Base-by-base conservation (phyloP, 1,284 basidiomycete species). In the Boletus semigastroideus region DNA sequence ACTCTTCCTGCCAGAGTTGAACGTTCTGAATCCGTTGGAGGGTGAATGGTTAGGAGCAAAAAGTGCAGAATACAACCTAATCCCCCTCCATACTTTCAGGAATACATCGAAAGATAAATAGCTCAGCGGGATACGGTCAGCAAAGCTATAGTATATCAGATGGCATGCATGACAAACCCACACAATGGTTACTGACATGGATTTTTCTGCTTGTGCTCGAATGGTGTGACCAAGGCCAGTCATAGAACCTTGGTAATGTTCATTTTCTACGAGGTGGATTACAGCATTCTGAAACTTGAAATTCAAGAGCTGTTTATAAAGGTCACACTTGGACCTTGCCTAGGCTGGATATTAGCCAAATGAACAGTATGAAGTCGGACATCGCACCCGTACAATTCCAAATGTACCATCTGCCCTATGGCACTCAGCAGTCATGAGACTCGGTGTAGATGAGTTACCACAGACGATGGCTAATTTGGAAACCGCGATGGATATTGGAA, bases 381-480 rank as follows among this genome's bases (percentile, higher is more conserved):
- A 22, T n/a, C 78, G 49, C 56, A 91, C 89, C 63, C 84, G 80
- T 14, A 87, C 80, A 37, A 91, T 79, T 19, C 92, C 86, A 61
- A 90, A 90, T 1, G 84, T 87, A 22, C 94, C 94, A 36, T 83
- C 74, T 1, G 84, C 84, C 22, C 75, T 76, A 49, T 81, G 74
- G 59, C 94, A 94, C 64, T 92, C 90, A 1, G 83, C 81, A 17
- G 95, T 84, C 25, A 95, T 75, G 13, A 96, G 73, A 61, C 78
- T 87, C 1, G 90, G 87, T 0, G 92, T 94, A 0, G 93, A 90
- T 20, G 82, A 73, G 69, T 94, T 96, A 9, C 94, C 94, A 33
- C 87, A 79, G 11, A 90, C 81, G 41, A 97, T 82, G 12, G 86
- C 86, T 16, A 91, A 90, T 47, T 85, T 90, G 17, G 75, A 74